Conservation (phyloP, 2,329 filamentous ascomycete species). For the Metarhizium anisopliae region DNA sequence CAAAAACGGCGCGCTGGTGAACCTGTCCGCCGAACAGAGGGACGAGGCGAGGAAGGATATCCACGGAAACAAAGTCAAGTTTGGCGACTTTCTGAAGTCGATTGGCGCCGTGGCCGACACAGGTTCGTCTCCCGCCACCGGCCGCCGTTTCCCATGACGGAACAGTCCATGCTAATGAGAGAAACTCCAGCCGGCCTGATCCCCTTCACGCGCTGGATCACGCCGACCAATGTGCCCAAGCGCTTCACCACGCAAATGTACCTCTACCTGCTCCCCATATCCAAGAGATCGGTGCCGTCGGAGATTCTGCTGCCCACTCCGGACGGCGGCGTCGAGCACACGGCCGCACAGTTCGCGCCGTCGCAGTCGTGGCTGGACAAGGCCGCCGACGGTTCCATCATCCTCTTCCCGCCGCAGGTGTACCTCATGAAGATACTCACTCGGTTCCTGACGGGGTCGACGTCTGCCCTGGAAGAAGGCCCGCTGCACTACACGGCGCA, state of each 20-base stretch:
- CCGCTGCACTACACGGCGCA: conserved; percentile 34
- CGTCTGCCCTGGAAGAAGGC: conserved; percentile 16
- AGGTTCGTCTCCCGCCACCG: conserved; percentile 33
- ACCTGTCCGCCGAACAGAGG: conserved; percentile 48
- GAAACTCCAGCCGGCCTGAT: conserved; percentile 47
- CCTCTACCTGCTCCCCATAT: conserved; percentile 69
- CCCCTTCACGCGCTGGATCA: conserved; percentile 90
- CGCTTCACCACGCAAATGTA: conserved; percentile 97
- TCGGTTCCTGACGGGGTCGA: conserved; percentile 36
- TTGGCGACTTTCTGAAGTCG: conserved; percentile 52
- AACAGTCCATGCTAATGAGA: neutral
- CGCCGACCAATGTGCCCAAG: conserved; percentile 60
- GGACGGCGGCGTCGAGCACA: conserved; percentile 58
- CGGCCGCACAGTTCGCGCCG: conserved; percentile 68
- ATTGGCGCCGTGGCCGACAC: conserved; percentile 56
- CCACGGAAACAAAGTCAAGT: conserved; percentile 56
- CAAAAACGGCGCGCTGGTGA: conserved; percentile 45
- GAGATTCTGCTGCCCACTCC: conserved; percentile 59
- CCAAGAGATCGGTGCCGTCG: conserved; percentile 27
- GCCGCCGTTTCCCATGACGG: neutral
- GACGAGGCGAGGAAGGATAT: conserved; percentile 60
- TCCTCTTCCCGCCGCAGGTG: conserved; percentile 85
- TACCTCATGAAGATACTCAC: conserved; percentile 58
- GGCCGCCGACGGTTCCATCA: conserved; percentile 57
- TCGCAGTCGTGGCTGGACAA: conserved; percentile 60